A percentile compares a stretch with the other conserved stretches of the same genome.
Conservation (phyloP, 106 monocot genomes). For the Dioscorea dumetorum region DNA sequence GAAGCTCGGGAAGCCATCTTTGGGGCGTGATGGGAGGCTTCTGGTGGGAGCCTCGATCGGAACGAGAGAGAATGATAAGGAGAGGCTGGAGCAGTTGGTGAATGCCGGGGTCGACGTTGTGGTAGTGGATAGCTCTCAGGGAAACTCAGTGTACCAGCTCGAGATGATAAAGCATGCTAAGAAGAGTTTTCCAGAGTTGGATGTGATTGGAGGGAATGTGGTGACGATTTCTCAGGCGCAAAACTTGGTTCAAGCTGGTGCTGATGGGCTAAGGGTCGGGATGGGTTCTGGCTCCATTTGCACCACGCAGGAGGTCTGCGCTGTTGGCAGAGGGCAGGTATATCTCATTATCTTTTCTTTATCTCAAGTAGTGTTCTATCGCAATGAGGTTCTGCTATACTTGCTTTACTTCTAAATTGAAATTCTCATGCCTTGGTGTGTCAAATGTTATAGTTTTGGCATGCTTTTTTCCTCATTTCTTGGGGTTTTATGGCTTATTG, state of each 20-base stretch:
- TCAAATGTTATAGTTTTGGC: no score
- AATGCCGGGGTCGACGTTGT: slow-evolving; percentile 70
- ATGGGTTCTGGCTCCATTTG: slow-evolving; percentile 99
- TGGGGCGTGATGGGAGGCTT: slow-evolving; percentile 74
- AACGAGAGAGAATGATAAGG: slow-evolving; percentile 79
- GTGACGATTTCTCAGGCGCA: slow-evolving; percentile 82
- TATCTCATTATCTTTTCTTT: no score
- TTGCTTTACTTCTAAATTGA: no score
- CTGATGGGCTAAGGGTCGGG: slow-evolving; percentile 93
- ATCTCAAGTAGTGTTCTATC: no score
- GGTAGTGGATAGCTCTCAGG: slow-evolving; percentile 93
- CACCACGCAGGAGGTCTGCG: slow-evolving; percentile 99
- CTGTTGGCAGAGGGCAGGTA: slow-evolving; percentile 98
- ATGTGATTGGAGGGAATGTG: slow-evolving; percentile 95
- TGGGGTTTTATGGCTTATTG: no score
- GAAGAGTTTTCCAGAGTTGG: slow-evolving; percentile 53
- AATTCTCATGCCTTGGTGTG: no score
- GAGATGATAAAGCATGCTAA: slow-evolving; percentile 88
- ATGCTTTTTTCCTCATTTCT: no score
- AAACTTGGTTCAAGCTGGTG: slow-evolving; percentile 80
- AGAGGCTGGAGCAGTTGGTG: slow-evolving; percentile 74
- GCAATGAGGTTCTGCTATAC: no score
- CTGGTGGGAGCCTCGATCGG: slow-evolving; percentile 83
- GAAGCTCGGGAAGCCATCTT: slow-evolving; percentile 65
- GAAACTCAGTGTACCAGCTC: slow-evolving; percentile 85